Conservation (phyloP, 176 grass and related monocot species). For the Melocanna baccifera region DNA sequence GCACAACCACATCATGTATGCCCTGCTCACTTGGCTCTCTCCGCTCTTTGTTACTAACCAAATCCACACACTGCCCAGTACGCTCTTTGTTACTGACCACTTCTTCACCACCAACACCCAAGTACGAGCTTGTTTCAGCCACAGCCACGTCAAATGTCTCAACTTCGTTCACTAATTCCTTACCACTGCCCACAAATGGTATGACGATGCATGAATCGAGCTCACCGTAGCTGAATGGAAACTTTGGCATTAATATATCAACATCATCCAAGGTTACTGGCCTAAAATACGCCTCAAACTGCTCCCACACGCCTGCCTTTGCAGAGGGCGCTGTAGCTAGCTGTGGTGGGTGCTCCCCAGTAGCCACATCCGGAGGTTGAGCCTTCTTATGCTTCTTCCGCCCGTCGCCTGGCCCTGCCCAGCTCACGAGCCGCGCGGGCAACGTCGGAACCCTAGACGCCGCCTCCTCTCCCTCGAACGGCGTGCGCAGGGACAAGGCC, state of each 20-base stretch:
- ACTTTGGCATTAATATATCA: conserved; percentile 48
- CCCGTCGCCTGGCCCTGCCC: conserved; percentile 44
- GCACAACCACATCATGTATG: conserved; percentile 52
- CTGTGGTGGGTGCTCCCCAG: conserved; percentile 38
- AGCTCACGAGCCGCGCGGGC: conserved; percentile 64
- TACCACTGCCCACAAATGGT: conserved; percentile 38
- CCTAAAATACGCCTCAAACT: conserved; percentile 82
- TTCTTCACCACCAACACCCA: conserved; percentile 48
- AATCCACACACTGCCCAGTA: conserved; percentile 1
- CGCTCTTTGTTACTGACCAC: conserved; percentile 32
- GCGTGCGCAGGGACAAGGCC: conserved; percentile 62
- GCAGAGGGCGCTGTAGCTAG: conserved; percentile 9
- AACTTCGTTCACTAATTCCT: conserved; percentile 8
- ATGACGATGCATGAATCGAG: conserved; percentile 53
- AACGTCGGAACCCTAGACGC: conserved; percentile 61
- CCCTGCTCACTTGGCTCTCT: conserved; percentile 26
- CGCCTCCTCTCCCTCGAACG: conserved; percentile 76
- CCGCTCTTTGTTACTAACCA: neutral
- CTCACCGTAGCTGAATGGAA: conserved; percentile 25
- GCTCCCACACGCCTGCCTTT: conserved; percentile 63
- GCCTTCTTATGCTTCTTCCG: conserved; percentile 74
- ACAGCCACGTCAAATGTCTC: conserved; percentile 43
- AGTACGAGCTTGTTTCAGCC: conserved; percentile 51
- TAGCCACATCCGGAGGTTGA: conserved; percentile 36
- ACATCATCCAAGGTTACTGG: conserved; percentile 61